phyloP scores from a whole-genome alignment of 768 basidiomycete genomes.

The Mrakia gelida region DNA sequence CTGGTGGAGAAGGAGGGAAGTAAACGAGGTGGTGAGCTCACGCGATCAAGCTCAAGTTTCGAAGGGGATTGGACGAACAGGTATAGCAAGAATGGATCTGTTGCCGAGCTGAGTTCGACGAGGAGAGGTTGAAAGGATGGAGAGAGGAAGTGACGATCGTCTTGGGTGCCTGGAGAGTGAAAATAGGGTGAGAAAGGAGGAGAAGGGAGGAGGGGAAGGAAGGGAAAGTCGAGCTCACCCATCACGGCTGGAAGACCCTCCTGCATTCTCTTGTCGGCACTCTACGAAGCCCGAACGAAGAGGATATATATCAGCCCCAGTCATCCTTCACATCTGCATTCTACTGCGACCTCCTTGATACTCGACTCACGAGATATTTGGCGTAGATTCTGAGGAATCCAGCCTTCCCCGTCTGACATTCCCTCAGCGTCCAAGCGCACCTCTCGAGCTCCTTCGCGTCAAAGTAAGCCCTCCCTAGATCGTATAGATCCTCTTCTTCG shows the following conservation, averaged over 20 bases:
- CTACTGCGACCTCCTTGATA: neutral
- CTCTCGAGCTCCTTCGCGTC: slow-evolving; percentile 73
- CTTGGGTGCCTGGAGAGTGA: slow-evolving; percentile 12
- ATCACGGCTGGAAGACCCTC: slow-evolving; percentile 27
- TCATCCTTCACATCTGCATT: neutral
- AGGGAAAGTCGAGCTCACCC: slow-evolving; percentile 10
- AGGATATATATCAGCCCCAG: neutral
- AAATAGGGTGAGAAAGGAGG: neutral
- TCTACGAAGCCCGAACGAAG: neutral
- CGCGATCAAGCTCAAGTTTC: no score
- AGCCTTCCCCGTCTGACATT: slow-evolving; percentile 59
- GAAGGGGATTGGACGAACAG: slow-evolving; percentile 53
- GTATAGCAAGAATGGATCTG: slow-evolving; percentile 79
- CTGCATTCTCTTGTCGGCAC: slow-evolving; percentile 31
- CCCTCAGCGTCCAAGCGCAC: slow-evolving; percentile 60
- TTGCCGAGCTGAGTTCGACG: slow-evolving; percentile 54
- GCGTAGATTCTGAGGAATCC: slow-evolving; percentile 74
- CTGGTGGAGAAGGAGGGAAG: slow-evolving; percentile 47
- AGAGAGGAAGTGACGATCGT: slow-evolving; percentile 22
- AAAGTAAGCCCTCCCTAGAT: slow-evolving; percentile 67
- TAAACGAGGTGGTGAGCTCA: neutral
- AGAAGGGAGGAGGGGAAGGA: neutral
- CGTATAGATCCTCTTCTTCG: slow-evolving; percentile 62
- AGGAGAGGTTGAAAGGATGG: slow-evolving; percentile 48
- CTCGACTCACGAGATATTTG: slow-evolving; percentile 69